Conservation (phyloP, 2,329 filamentous ascomycete genomes). For the Phaeomoniella chlamydospora region DNA sequence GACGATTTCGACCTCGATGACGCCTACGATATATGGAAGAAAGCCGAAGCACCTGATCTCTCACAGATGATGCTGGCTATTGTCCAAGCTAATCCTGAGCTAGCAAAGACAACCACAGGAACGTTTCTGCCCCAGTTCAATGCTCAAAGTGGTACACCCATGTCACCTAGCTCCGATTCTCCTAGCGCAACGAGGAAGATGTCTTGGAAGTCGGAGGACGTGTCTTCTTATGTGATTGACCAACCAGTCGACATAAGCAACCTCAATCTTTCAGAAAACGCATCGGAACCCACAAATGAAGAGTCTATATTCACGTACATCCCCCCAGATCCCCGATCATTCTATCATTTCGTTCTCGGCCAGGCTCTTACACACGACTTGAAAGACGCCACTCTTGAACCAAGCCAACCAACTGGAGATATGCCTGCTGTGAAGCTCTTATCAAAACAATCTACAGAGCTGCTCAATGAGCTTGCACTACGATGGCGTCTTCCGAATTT, state of each 20-base stretch:
- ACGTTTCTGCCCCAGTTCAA: slow-evolving; percentile 44
- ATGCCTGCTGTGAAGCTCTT: slow-evolving; percentile 37
- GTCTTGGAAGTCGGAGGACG: slow-evolving; percentile 26
- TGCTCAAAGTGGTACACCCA: slow-evolving; percentile 18
- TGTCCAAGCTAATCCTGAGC: slow-evolving; percentile 67
- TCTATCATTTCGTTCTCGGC: slow-evolving; percentile 69
- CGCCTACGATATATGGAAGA: slow-evolving; percentile 80
- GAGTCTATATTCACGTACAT: slow-evolving; percentile 75
- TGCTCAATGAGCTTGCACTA: slow-evolving; percentile 71
- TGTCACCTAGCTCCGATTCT: slow-evolving; percentile 27
- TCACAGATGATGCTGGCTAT: slow-evolving; percentile 91
- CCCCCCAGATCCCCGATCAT: slow-evolving; percentile 65
- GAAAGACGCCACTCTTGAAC: slow-evolving; percentile 36
- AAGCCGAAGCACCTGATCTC: slow-evolving; percentile 70
- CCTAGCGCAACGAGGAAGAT: slow-evolving; percentile 21
- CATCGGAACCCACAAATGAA: slow-evolving; percentile 23
- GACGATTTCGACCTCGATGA: slow-evolving; percentile 87
- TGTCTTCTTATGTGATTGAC: slow-evolving; percentile 45
- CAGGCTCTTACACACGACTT: slow-evolving; percentile 55
- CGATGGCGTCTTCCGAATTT: slow-evolving; percentile 83
- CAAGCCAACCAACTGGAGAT: slow-evolving; percentile 32
- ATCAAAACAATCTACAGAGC: slow-evolving; percentile 65
- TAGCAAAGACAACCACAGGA: slow-evolving; percentile 60
- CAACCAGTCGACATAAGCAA: slow-evolving; percentile 53
- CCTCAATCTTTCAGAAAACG: slow-evolving; percentile 43